Evolutionary conservation across 2,329 filamentous ascomycete species (phyloP), one percentile per base, ranked within the genome.

Genomic region (Epichloe brachyelytri): DNA sequence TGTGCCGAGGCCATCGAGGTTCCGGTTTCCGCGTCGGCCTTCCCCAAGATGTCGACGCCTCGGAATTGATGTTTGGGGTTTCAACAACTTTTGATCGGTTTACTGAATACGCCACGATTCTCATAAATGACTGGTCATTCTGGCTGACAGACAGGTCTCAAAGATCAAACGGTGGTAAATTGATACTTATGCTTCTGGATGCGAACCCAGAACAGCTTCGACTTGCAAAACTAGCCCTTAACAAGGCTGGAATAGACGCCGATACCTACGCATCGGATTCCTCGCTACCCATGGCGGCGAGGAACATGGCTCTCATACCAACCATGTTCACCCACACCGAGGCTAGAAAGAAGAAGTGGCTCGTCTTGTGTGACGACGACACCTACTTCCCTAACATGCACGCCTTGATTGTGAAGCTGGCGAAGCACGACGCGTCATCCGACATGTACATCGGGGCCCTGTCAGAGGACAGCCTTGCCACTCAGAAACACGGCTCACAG

Each of bases 301-400:
- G 77, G 49, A 79, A 80, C 57, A 63, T 80, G 33, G 75, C 72
- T 0, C 67, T 80, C 3, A 69, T 78, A 2, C 75, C 76, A 3
- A 71, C 71, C 0, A 64, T 80, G 17, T 79, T 76, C 62, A 71
- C 71, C 52, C 75, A 79, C 56, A 68, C 66, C 1, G 71, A 72
- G 3, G 66, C 73, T 45, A 60, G 57, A 30, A 60, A 60, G 26
- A 76, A 73, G 61, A 78, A 76, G 55, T 83, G 79, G 79, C 70
- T 78, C 0, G 78, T 79, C 19, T 71, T 77, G 17, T 81, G 79
- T 59, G 79, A 83, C 55, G 79, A 83, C 55, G 79, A 83, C 55
- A 83, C 79, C 2, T 82, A 80, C 60, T 83, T 82, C 66, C 72
- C 75, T 6, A 79, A 74, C 51, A 78, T 81, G 61, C 67, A 78